Conservation (phyloP, 2,329 filamentous ascomycete genomes). For the Phoma sp. region DNA sequence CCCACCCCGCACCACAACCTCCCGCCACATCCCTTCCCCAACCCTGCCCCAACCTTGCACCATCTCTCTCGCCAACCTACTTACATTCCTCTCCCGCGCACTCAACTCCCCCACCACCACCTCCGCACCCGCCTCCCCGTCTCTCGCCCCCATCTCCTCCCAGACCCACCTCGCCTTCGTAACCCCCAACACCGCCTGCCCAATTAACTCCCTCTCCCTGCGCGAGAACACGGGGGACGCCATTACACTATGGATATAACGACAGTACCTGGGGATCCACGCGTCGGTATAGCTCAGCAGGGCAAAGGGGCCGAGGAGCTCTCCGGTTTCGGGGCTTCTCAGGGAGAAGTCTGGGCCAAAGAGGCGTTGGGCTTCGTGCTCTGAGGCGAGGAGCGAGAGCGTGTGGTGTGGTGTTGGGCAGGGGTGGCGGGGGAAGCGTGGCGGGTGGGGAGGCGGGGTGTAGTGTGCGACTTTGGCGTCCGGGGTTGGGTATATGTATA, state of each 20-base stretch:
- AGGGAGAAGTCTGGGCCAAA: slow-evolving; percentile 11
- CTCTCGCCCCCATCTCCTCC: not conserved
- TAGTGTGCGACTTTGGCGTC: slow-evolving; percentile 2
- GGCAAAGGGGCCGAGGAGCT: slow-evolving; percentile 7
- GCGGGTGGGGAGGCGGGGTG: not conserved
- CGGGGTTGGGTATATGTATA: not conserved
- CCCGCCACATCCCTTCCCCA: not conserved
- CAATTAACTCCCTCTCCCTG: slow-evolving; percentile 2
- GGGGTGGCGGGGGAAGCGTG: slow-evolving; percentile 8
- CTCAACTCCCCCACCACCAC: not conserved
- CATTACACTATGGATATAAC: slow-evolving; percentile 4
- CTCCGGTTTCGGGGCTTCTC: slow-evolving; percentile 1
- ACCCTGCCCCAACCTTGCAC: slow-evolving; percentile 5
- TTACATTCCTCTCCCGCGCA: slow-evolving; percentile 1
- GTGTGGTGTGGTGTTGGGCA: slow-evolving; percentile 8
- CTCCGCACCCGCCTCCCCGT: not conserved
- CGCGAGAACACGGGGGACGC: not conserved
- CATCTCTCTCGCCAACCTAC: slow-evolving; percentile 6
- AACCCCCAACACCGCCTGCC: not conserved
- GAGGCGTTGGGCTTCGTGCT: slow-evolving; percentile 10
- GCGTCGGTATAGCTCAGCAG: slow-evolving; percentile 9
- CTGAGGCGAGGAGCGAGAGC: slow-evolving; percentile 1
- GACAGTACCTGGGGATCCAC: slow-evolving; percentile 5
- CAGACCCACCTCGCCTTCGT: not conserved
- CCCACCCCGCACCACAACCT: not conserved